These are phyloP conservation scores for Letharia columbiana DNA, from an alignment of 495 filamentous ascomycete species.

Conservation along the genomic window DNA sequence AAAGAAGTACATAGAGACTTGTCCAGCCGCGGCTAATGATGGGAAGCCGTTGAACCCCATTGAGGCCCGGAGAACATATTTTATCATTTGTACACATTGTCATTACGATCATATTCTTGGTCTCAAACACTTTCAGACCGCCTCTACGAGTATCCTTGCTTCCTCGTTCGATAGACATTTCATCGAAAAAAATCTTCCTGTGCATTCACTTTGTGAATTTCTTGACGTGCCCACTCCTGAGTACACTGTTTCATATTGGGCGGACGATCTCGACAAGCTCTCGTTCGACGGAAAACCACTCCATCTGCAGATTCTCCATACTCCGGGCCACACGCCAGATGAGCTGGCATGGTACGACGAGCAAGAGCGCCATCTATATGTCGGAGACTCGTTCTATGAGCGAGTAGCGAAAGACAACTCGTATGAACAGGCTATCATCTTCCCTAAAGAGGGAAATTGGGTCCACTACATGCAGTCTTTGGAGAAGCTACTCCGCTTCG, in stretches of 20 bases:
- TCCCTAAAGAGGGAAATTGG: slow-evolving; percentile 30
- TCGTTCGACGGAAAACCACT: slow-evolving; percentile 15
- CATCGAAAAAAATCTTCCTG: slow-evolving; percentile 29
- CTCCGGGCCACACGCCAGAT: slow-evolving; percentile 38
- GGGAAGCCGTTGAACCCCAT: slow-evolving; percentile 29
- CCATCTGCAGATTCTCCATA: slow-evolving; percentile 32
- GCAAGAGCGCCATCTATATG: slow-evolving; percentile 32
- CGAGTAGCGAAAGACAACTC: slow-evolving; percentile 21
- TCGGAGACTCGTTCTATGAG: slow-evolving; percentile 38
- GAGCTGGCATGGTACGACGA: slow-evolving; percentile 36
- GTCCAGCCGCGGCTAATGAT: slow-evolving; percentile 28
- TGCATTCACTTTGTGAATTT: slow-evolving; percentile 30
- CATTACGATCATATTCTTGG: slow-evolving; percentile 38
- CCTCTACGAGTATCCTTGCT: slow-evolving; percentile 29
- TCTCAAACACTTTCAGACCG: slow-evolving; percentile 27
- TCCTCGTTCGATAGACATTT: slow-evolving; percentile 30
- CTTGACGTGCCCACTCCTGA: slow-evolving; percentile 26
- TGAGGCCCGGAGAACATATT: slow-evolving; percentile 25
- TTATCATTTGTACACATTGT: slow-evolving; percentile 36
- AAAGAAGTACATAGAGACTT: slow-evolving; percentile 32
- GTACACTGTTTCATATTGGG: slow-evolving; percentile 34
- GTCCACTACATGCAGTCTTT: slow-evolving; percentile 29
- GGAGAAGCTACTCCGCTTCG: slow-evolving; percentile 26
- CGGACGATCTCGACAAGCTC: slow-evolving; percentile 27
- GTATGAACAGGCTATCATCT: slow-evolving; percentile 31